A percentile compares a stretch with the other conserved stretches of the same genome.
Conservation (phyloP, 495 filamentous ascomycete genomes). For the Neurospora discreta region DNA sequence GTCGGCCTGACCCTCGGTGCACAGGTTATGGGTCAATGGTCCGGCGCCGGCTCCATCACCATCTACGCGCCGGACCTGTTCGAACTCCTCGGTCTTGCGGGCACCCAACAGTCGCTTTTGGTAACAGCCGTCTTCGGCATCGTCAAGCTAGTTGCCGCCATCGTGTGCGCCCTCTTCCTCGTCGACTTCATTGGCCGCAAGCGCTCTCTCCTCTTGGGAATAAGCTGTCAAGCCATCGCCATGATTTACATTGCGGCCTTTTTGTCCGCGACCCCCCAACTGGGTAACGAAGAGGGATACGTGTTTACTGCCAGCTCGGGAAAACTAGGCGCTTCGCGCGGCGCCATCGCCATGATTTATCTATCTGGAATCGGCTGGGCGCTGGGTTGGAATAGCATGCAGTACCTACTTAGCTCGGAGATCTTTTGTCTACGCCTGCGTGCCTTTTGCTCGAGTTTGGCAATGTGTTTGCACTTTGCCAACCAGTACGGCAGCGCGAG, state of each 20-base stretch:
- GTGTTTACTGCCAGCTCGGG: slow-evolving; percentile 11
- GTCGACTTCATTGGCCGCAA: slow-evolving; percentile 67
- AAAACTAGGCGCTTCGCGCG: slow-evolving; percentile 31
- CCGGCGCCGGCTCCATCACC: slow-evolving; percentile 57
- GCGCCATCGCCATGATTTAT: slow-evolving; percentile 57
- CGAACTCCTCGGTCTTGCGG: slow-evolving; percentile 49
- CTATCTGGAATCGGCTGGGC: slow-evolving; percentile 59
- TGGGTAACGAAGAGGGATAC: slow-evolving; percentile 26
- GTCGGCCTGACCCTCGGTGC: slow-evolving; percentile 47
- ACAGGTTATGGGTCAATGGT: slow-evolving; percentile 57
- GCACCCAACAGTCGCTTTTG: slow-evolving; percentile 50
- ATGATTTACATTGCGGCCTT: slow-evolving; percentile 63
- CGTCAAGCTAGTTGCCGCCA: slow-evolving; percentile 52
- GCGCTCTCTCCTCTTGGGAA: slow-evolving; percentile 53
- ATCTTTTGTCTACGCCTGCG: slow-evolving; percentile 56
- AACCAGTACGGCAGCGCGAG: slow-evolving; percentile 63
- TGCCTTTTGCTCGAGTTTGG: slow-evolving; percentile 37
- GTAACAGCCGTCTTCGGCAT: slow-evolving; percentile 62
- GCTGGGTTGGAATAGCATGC: slow-evolving; percentile 64
- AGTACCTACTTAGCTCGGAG: slow-evolving; percentile 65
- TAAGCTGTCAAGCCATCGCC: slow-evolving; percentile 47
- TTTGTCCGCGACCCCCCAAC: slow-evolving; percentile 41
- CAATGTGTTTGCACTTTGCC: slow-evolving; percentile 53
- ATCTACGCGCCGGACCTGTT: slow-evolving; percentile 59
- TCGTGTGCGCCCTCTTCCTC: slow-evolving; percentile 58